These are phyloP conservation scores for Acacia confusa DNA, from an alignment of 306 rosid genomes.

Conservation along the genomic window DNA sequence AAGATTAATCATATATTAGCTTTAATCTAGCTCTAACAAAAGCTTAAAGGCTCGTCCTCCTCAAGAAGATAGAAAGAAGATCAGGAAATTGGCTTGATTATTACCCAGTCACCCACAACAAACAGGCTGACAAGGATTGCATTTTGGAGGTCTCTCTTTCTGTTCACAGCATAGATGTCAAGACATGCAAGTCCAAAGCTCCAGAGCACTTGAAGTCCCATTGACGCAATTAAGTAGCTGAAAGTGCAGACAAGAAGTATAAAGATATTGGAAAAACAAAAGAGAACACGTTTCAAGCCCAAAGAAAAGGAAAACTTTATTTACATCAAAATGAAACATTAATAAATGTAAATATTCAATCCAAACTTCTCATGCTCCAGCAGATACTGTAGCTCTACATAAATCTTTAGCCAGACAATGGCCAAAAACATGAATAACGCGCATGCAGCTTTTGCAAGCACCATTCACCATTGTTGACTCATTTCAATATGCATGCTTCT, in stretches of 20 bases:
- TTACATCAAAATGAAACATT: neutral
- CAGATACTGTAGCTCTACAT: neutral
- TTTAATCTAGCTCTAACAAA: constrained; percentile 7
- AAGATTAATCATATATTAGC: constrained; percentile 2
- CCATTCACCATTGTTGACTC: neutral
- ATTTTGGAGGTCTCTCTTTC: constrained; percentile 82
- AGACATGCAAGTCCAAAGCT: constrained; percentile 98
- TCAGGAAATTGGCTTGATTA: constrained; percentile 27
- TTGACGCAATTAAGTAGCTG: constrained; percentile 96
- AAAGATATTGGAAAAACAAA: constrained; percentile 19
- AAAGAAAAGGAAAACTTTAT: neutral
- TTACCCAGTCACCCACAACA: constrained; percentile 98
- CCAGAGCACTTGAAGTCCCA: constrained; percentile 99
- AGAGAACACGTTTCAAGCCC: constrained; percentile 11
- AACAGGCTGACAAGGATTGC: constrained; percentile 90
- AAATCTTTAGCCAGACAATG: neutral
- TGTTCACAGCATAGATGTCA: constrained; percentile 84
- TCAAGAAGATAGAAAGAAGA: constrained; percentile 19
- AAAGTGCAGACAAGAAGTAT: constrained; percentile 26
- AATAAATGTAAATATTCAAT: constrained; percentile 9
- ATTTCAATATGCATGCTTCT: neutral
- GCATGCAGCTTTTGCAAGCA: neutral
- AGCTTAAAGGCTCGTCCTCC: neutral
- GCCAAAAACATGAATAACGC: neutral
- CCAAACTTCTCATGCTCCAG: neutral